Conservation (phyloP, 192 early-diverging fungal species). For the Rhizophagus clarus region DNA sequence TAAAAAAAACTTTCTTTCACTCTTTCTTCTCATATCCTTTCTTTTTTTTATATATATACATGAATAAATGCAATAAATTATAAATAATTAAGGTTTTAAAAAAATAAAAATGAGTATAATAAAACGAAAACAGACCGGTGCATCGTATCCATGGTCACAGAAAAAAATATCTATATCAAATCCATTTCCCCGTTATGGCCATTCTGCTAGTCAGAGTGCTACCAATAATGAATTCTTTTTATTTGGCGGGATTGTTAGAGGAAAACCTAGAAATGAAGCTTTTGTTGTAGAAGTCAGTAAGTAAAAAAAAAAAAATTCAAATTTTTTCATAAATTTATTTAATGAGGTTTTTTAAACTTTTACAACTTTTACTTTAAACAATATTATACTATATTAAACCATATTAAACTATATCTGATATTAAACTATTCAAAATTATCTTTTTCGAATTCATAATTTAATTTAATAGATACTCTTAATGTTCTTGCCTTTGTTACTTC, state of each 20-base stretch:
- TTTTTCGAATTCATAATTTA: neutral
- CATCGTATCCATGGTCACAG: slow-evolving; percentile 24
- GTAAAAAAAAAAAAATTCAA: slow-evolving; percentile 3
- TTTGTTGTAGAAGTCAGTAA: slow-evolving; percentile 46
- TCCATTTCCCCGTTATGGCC: slow-evolving; percentile 42
- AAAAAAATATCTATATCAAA: slow-evolving; percentile 29
- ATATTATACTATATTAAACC: no score
- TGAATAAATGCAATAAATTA: neutral
- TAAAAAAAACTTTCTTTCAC: no score
- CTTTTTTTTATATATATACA: neutral
- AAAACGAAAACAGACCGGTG: neutral
- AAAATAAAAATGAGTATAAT: neutral
- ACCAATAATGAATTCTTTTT: slow-evolving; percentile 44
- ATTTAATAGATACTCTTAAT: slow-evolving; percentile 45
- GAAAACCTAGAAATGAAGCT: slow-evolving; percentile 40
- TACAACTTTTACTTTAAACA: no score
- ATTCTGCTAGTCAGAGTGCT: slow-evolving; percentile 39
- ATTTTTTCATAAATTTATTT: no score
- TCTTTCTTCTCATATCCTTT: neutral
- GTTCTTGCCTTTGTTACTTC: slow-evolving; percentile 39
- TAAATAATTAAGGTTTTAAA: neutral
- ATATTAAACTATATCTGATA: no score
- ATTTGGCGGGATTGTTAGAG: slow-evolving; percentile 46
- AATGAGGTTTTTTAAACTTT: no score
- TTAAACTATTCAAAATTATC: no score